A percentile compares a stretch with the other conserved stretches of the same genome.
Evolutionary conservation across 2,329 filamentous ascomycete species (phyloP).

Genomic region (Aspergillus arachidicola): DNA sequence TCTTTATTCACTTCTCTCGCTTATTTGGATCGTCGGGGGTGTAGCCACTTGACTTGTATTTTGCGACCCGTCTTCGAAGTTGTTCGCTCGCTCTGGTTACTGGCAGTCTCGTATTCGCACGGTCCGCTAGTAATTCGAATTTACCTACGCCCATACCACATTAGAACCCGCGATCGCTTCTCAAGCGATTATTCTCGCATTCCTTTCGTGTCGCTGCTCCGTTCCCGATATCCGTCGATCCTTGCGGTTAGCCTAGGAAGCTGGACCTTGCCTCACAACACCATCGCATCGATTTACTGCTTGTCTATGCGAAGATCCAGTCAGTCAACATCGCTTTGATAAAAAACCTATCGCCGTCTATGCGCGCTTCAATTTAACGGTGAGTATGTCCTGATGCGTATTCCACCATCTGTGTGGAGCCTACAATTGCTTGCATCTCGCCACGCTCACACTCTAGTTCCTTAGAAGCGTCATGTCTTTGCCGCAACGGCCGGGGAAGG

Average conservation of each 20-base stretch:
- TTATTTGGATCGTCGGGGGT: background rate
- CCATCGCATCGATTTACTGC: background rate
- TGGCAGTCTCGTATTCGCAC: background rate
- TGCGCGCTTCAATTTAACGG: background rate
- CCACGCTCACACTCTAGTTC: background rate
- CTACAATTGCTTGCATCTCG: background rate
- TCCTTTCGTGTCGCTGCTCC: background rate
- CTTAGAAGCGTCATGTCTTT: conserved; percentile 48
- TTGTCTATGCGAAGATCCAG: background rate
- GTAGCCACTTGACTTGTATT: background rate
- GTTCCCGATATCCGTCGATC: background rate
- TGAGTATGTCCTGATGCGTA: background rate
- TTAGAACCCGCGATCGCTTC: background rate
- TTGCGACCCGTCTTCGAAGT: background rate
- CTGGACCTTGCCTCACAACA: background rate
- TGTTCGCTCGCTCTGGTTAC: conserved; percentile 10
- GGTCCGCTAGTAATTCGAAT: background rate
- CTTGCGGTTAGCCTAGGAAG: background rate
- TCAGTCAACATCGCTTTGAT: background rate
- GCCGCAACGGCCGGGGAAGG: conserved; percentile 65
- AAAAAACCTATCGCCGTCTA: background rate
- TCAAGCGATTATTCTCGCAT: background rate
- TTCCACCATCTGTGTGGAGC: background rate
- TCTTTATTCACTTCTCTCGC: background rate
- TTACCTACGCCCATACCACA: background rate